phyloP scores from a whole-genome alignment of 148 eudicot genomes.

The Vaccinium vitisidaea region DNA sequence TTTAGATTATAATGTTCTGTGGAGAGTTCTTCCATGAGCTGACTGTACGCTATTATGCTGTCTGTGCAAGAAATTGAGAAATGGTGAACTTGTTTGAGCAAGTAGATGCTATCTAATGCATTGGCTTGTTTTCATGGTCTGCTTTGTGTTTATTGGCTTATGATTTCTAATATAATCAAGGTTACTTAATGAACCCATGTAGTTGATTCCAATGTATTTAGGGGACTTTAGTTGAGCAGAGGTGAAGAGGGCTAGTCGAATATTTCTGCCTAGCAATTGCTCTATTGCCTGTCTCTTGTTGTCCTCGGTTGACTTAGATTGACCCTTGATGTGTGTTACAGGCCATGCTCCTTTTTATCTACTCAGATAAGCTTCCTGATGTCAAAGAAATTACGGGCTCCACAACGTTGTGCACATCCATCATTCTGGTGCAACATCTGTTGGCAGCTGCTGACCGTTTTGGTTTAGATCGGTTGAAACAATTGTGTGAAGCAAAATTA shows the following conservation, averaged over 20 bases:
- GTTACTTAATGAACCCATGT: too few species aligned
- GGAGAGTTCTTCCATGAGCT: not conserved
- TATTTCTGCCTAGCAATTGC: not conserved
- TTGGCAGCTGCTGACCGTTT: constrained; percentile 94
- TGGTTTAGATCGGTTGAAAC: constrained; percentile 78
- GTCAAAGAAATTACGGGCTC: constrained; percentile 59
- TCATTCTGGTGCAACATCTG: constrained; percentile 76
- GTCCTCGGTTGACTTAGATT: constrained; percentile 7
- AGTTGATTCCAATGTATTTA: too few species aligned
- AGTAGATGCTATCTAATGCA: not conserved
- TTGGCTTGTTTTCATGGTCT: not conserved
- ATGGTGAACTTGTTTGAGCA: not conserved
- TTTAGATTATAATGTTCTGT: not conserved
- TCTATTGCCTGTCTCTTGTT: not conserved
- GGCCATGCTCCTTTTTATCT: constrained; percentile 74
- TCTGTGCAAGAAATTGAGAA: not conserved
- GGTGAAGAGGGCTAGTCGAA: not conserved
- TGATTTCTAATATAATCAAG: too few species aligned
- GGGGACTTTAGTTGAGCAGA: not conserved
- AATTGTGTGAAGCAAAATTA: constrained; percentile 72
- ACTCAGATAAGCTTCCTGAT: constrained; percentile 73
- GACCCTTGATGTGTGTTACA: constrained; percentile 34
- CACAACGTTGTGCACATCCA: constrained; percentile 42
- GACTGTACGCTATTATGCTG: not conserved
- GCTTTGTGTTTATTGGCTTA: too few species aligned